phyloP scores from a whole-genome alignment of 106 monocot genomes.

The Cymbidium sinense region DNA sequence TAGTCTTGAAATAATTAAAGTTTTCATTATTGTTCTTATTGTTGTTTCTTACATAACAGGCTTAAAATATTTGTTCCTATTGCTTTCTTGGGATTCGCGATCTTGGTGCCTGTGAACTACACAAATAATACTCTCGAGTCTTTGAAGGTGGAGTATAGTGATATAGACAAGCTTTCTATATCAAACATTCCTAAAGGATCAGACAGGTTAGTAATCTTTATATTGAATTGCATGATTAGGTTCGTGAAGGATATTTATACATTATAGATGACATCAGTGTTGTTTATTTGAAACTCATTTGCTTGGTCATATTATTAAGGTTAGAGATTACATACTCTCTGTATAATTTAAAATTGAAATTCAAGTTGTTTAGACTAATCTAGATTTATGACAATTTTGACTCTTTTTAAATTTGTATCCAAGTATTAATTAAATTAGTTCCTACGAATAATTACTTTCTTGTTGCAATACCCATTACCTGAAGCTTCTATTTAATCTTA shows the following conservation, averaged over 20 bases:
- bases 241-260: neutral
- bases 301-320: too few relatives aligned
- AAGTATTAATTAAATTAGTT: too few relatives aligned
- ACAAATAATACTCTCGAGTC: slow-evolving; percentile 34
- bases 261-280: neutral
- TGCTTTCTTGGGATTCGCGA: slow-evolving; percentile 46
- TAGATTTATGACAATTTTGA: too few relatives aligned
- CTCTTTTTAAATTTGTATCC: too few relatives aligned
- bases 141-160: slow-evolving; percentile 22
- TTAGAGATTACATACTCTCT: too few relatives aligned
- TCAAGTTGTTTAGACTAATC: too few relatives aligned
- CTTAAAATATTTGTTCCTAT: slow-evolving; percentile 61
- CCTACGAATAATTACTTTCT: too few relatives aligned
- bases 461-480: too few relatives aligned
- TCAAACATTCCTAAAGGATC: slow-evolving; percentile 81
- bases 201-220: slow-evolving; percentile 36
- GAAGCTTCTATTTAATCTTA: too few relatives aligned
- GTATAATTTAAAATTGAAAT: too few relatives aligned
- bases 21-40: neutral
- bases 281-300: neutral
- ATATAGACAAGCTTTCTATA: slow-evolving; percentile 70
- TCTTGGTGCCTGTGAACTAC: slow-evolving; percentile 57
- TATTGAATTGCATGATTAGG: neutral
- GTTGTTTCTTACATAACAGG: slow-evolving; percentile 12
- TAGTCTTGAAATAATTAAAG: neutral